phyloP scores from a whole-genome alignment of 2,329 filamentous ascomycete species.

The Xylaria hypoxylon region DNA sequence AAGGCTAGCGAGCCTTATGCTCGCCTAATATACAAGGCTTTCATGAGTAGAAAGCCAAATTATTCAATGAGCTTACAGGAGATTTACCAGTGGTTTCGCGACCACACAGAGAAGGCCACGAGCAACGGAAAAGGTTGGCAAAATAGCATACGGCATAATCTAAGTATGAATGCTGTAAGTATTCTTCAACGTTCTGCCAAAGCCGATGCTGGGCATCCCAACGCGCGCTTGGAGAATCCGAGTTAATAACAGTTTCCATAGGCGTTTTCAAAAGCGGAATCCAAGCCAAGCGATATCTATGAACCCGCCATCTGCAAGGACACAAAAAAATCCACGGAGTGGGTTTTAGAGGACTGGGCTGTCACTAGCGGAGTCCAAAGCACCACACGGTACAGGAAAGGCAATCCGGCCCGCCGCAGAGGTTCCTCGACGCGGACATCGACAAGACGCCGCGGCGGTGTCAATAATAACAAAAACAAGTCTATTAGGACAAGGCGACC shows the following conservation, averaged over 20 bases:
- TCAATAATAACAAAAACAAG: slow-evolving; percentile 7
- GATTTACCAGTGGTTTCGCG: slow-evolving; percentile 90
- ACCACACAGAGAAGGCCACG: slow-evolving; percentile 81
- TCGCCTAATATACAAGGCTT: slow-evolving; percentile 79
- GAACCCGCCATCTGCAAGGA: slow-evolving; percentile 58
- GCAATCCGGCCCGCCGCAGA: slow-evolving; percentile 49
- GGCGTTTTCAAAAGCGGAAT: slow-evolving; percentile 58
- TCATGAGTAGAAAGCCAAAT: slow-evolving; percentile 63
- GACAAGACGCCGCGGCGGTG: slow-evolving; percentile 3
- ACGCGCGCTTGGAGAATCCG: no score
- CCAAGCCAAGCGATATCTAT: slow-evolving; percentile 56
- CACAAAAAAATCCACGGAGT: slow-evolving; percentile 76
- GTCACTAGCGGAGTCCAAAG: slow-evolving; percentile 80
- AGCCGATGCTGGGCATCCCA: background rate
- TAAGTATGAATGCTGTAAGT: slow-evolving; percentile 93
- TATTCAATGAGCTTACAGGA: slow-evolving; percentile 78
- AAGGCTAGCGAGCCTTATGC: slow-evolving; percentile 78
- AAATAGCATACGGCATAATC: slow-evolving; percentile 94
- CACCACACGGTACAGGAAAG: slow-evolving; percentile 81
- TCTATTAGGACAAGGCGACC: slow-evolving; percentile 1
- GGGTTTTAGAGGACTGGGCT: slow-evolving; percentile 80
- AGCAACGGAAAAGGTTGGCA: slow-evolving; percentile 82
- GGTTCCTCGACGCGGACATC: background rate
- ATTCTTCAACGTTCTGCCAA: background rate
- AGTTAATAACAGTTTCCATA: slow-evolving; percentile 32